phyloP scores from a whole-genome alignment of 1,284 basidiomycete species.

The Sphaerobolus stellatus region DNA sequence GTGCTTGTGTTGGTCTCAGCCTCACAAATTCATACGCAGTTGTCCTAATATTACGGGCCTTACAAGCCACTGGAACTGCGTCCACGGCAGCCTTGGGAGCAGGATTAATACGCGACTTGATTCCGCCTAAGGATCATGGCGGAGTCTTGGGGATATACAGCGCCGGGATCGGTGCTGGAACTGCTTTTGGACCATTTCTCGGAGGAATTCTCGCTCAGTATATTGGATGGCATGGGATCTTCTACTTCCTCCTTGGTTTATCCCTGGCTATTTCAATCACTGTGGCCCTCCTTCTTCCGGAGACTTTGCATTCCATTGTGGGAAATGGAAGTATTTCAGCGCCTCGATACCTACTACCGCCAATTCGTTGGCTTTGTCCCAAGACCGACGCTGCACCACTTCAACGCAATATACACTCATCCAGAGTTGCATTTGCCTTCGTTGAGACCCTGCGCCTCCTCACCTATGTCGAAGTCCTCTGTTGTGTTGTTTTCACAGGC shows the following conservation, averaged over 20 bases:
- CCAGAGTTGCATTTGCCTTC: not conserved
- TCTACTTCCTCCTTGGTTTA: not conserved
- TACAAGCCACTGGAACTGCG: constrained; percentile 1
- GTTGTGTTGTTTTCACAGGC: constrained; percentile 1
- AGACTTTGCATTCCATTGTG: not conserved
- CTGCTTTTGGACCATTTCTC: not conserved
- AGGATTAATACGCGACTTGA: not conserved
- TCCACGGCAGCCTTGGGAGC: constrained; percentile 1
- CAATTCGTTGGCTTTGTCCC: not conserved
- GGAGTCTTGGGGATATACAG: not conserved
- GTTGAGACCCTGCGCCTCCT: not conserved
- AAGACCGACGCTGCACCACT: not conserved
- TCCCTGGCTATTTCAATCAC: not conserved
- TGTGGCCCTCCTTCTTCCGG: not conserved
- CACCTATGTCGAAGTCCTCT: not conserved
- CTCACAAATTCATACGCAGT: not conserved
- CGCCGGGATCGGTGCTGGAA: not conserved
- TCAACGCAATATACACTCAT: not conserved
- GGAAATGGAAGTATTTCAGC: not conserved
- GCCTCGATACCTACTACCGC: not conserved
- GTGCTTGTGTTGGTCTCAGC: not conserved
- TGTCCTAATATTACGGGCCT: not conserved
- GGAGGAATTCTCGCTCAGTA: not conserved
- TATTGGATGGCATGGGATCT: constrained; percentile 2
- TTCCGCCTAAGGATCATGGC: not conserved